Conservation (phyloP, 371 early-diverging fungal species). For the Synchytrium microbalum region DNA sequence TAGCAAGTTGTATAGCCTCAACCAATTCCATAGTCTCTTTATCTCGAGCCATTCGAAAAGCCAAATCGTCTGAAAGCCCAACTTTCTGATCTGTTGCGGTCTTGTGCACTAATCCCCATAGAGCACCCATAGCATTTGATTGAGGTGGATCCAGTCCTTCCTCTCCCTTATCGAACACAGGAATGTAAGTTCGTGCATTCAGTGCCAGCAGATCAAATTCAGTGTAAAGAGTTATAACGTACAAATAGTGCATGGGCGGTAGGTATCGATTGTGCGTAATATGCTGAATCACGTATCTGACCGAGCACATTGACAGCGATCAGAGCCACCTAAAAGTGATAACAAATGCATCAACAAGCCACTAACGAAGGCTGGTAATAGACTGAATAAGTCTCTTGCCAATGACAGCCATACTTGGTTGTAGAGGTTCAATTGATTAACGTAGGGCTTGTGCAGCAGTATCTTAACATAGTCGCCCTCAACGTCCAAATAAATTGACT, state of each 20-base stretch:
- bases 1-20: constrained; percentile 35
- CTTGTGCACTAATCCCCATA: constrained; percentile 18
- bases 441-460: constrained; percentile 59
- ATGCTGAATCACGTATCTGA: constrained; percentile 13
- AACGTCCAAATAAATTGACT: constrained; percentile 65
- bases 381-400: neutral
- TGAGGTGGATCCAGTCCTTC: constrained; percentile 5
- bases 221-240: neutral
- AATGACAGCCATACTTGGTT: constrained; percentile 59
- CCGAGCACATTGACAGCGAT: constrained; percentile 54
- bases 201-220: constrained; percentile 17
- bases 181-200: constrained; percentile 8
- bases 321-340: too few species aligned
- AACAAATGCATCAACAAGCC: constrained; percentile 1
- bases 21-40: constrained; percentile 31
- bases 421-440: constrained; percentile 62
- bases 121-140: constrained; percentile 17
- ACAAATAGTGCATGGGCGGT: constrained; percentile 3
- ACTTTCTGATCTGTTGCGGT: constrained; percentile 11
- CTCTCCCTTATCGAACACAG: too few species aligned
- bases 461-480: constrained; percentile 63
- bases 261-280: constrained; percentile 12
- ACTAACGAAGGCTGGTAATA: neutral
- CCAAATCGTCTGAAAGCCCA: constrained; percentile 18
- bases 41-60: constrained; percentile 24